Percentiles rank a stretch among this genome's conserved stretches.
phyloP scores from a whole-genome alignment of 352 stramenopile species.

The Thalassiosira hispida region DNA sequence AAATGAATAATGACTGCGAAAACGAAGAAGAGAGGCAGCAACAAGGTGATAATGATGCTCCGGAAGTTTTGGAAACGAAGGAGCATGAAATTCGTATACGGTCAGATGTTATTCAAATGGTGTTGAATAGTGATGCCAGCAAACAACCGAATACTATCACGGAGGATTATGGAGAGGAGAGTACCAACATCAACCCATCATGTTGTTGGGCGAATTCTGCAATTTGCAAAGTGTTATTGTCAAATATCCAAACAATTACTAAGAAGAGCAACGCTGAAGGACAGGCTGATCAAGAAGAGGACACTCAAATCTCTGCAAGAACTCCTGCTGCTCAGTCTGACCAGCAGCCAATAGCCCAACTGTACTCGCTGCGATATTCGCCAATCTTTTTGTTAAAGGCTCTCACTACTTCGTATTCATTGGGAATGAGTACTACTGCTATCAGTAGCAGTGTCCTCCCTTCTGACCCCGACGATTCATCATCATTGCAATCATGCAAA shows the following conservation, averaged over 20 bases:
- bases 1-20: constrained; percentile 56
- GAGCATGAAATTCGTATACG: constrained; percentile 64
- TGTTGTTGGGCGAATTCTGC: constrained; percentile 19
- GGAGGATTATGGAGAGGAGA: neutral
- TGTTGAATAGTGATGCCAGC: constrained; percentile 23
- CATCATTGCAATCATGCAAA: neutral
- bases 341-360: constrained; percentile 40
- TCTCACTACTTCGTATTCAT: constrained; percentile 23
- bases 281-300: constrained; percentile 6
- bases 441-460: neutral
- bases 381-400: constrained; percentile 51
- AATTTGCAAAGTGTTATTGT: constrained; percentile 39
- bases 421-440: no score
- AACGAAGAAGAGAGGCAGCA: constrained; percentile 6
- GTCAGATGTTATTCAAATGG: constrained; percentile 24
- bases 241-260: constrained; percentile 22
- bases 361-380: constrained; percentile 45
- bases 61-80: constrained; percentile 30
- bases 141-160: neutral
- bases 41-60: constrained; percentile 1
- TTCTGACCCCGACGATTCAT: neutral
- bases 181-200: neutral
- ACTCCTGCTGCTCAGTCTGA: neutral
- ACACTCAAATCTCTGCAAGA: neutral
- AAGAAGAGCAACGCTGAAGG: neutral